A percentile compares a stretch with the other conserved stretches of the same genome.
These are phyloP conservation scores for Arthrobotrys entomopaga DNA, from an alignment of 2,329 filamentous ascomycete genomes.

Conservation along the genomic window DNA sequence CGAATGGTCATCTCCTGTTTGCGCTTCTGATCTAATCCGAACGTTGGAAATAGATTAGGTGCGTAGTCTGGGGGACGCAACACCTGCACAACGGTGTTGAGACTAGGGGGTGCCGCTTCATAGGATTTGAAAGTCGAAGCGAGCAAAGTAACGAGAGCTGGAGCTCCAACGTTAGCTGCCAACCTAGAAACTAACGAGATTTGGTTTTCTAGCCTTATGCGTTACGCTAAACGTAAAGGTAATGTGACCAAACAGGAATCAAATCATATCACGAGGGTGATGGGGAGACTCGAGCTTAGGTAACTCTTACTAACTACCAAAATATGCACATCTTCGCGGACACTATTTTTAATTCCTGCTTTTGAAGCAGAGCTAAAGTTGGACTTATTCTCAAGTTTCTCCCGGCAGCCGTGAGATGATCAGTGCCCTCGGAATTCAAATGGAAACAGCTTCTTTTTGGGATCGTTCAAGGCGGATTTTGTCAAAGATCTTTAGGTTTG, in stretches of 20 bases:
- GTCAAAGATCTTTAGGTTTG: not conserved
- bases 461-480: too few relatives aligned
- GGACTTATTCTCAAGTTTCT: slow-evolving; percentile 9
- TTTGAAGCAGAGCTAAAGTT: not conserved
- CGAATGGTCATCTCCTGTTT: slow-evolving; percentile 9
- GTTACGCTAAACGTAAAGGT: slow-evolving; percentile 42
- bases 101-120: too few relatives aligned
- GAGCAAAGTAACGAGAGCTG: slow-evolving; percentile 6
- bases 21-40: slow-evolving; percentile 8
- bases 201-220: slow-evolving; percentile 9
- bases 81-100: too few relatives aligned
- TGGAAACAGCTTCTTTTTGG: too few relatives aligned
- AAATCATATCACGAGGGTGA: slow-evolving; percentile 39
- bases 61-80: too few relatives aligned
- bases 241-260: slow-evolving; percentile 37
- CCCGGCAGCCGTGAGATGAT: not conserved
- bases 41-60: slow-evolving; percentile 30
- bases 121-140: slow-evolving; percentile 19
- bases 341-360: slow-evolving; percentile 22
- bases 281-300: slow-evolving; percentile 13
- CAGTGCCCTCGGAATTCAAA: too few relatives aligned
- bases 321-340: slow-evolving; percentile 15
- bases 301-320: slow-evolving; percentile 37
- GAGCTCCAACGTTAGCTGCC: slow-evolving; percentile 26
- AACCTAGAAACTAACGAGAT: not conserved